phyloP scores from a whole-genome alignment of 257 asterid species.

The Avicennia marina region DNA sequence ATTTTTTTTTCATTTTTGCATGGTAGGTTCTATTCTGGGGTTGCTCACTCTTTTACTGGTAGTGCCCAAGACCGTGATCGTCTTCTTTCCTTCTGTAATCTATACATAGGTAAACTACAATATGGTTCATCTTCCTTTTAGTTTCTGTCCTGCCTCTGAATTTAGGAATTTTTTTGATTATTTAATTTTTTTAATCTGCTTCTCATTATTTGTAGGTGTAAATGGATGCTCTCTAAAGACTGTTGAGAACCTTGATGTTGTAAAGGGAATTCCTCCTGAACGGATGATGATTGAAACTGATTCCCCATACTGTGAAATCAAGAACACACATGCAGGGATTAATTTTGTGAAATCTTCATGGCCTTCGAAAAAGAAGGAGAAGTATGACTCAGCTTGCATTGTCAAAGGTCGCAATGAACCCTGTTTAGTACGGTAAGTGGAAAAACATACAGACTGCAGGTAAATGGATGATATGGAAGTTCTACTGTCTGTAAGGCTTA shows the following conservation, averaged over 20 bases:
- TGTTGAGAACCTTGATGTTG: constrained; percentile 80
- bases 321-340: constrained; percentile 83
- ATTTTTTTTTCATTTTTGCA: constrained; percentile 6
- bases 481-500: not conserved
- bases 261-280: constrained; percentile 74
- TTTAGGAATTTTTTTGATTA: not conserved
- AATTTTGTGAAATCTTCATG: constrained; percentile 64
- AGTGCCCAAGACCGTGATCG: constrained; percentile 79
- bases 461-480: constrained; percentile 6
- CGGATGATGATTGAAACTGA: constrained; percentile 95
- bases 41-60: constrained; percentile 92
- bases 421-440: constrained; percentile 76
- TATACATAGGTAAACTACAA: constrained; percentile 58
- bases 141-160: constrained; percentile 10
- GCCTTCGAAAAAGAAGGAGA: constrained; percentile 93
- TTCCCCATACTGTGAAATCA: constrained; percentile 94
- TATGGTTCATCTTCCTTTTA: constrained; percentile 10
- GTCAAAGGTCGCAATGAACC: constrained; percentile 98
- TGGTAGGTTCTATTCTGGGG: constrained; percentile 76
- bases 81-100: constrained; percentile 63
- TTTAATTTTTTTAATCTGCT: not conserved
- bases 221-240: constrained; percentile 89
- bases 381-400: constrained; percentile 63
- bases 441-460: constrained; percentile 7
- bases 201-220: constrained; percentile 41